Evolutionary conservation across 208 protist species (phyloP), one percentile per base, ranked within the genome.

Genomic region (Tetramitus jugosus): DNA sequence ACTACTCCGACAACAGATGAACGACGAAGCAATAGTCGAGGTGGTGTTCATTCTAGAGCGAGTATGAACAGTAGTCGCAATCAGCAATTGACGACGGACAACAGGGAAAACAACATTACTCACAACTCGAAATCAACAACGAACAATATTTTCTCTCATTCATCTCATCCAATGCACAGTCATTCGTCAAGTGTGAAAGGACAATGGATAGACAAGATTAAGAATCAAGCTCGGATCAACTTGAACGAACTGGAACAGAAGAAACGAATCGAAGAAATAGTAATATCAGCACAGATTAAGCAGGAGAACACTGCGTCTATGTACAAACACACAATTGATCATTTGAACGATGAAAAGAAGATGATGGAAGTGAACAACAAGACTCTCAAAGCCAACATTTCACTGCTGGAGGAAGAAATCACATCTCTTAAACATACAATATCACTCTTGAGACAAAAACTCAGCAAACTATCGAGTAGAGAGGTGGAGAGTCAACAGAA

Each of bases 401-500:
- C 17, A 3, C 10, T 40, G 46, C 37, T 8, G 13, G 33, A 76
- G 37, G 69, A 76, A 42, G 69, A 76, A 45, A 76, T 35, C 69
- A 62, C 13, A 43, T 76, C 69, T n/a, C 39, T 76, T 13, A 76
- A 76, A 23, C 46, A 76, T 40, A 76, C 69, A 8, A 49, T 62
- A 8, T 23, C 39, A 42, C 8, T 76, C 13, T 42, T 76, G 53
- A 40, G 69, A 42, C 52, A 76, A 42, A 76, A 76, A 62, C 6
- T 76, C 13, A 6, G 20, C 2, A 76, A 76, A 45, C 52, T 35
- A 62, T 42, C 53, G 33, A 37, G 13, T 8, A 33, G 69, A 60
- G 69, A 76, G 29, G 29, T 76, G 13, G 69, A 76, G 46, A 76
- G 46, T 7, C 29, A 76, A 46, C 69, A 62, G 46, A 40, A 46